Evolutionary conservation across 345 rosid genomes (phyloP).

Genomic region (Anacardium occidentale): DNA sequence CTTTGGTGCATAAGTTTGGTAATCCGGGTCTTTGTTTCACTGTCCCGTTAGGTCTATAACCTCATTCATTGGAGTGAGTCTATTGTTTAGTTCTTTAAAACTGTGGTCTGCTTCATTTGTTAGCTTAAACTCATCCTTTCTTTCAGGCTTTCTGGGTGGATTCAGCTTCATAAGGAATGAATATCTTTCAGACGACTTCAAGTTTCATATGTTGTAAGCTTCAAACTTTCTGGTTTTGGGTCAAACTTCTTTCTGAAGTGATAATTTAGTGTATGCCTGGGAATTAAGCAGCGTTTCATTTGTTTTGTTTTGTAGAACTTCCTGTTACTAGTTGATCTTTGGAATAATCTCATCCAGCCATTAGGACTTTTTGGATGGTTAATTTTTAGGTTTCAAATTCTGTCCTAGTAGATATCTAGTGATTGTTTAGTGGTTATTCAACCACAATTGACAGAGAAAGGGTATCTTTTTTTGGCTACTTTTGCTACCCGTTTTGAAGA

Average conservation of each 20-base stretch:
- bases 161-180: slow-evolving; percentile 23
- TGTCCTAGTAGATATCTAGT: slow-evolving; percentile 21
- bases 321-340: slow-evolving; percentile 25
- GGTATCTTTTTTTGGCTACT: slow-evolving; percentile 16
- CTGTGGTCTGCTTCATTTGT: slow-evolving; percentile 6
- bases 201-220: slow-evolving; percentile 24
- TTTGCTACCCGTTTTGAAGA: slow-evolving; percentile 24
- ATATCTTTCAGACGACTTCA: slow-evolving; percentile 11
- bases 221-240: slow-evolving; percentile 17
- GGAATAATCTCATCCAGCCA: slow-evolving; percentile 24
- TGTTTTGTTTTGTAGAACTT: slow-evolving; percentile 24
- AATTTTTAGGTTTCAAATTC: slow-evolving; percentile 25
- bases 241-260: slow-evolving; percentile 26
- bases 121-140: slow-evolving; percentile 5
- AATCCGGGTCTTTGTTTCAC: slow-evolving; percentile 21
- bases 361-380: slow-evolving; percentile 24
- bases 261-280: not conserved
- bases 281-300: slow-evolving; percentile 16
- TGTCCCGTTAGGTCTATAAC: slow-evolving; percentile 22
- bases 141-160: slow-evolving; percentile 14
- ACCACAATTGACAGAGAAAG: slow-evolving; percentile 26
- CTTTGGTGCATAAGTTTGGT: slow-evolving; percentile 21
- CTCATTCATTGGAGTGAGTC: slow-evolving; percentile 22
- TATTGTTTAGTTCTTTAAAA: slow-evolving; percentile 15
- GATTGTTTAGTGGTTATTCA: slow-evolving; percentile 18